A percentile compares a stretch with the other conserved stretches of the same genome.
Conservation (phyloP, 495 filamentous ascomycete genomes). For the Acidomyces sp. region DNA sequence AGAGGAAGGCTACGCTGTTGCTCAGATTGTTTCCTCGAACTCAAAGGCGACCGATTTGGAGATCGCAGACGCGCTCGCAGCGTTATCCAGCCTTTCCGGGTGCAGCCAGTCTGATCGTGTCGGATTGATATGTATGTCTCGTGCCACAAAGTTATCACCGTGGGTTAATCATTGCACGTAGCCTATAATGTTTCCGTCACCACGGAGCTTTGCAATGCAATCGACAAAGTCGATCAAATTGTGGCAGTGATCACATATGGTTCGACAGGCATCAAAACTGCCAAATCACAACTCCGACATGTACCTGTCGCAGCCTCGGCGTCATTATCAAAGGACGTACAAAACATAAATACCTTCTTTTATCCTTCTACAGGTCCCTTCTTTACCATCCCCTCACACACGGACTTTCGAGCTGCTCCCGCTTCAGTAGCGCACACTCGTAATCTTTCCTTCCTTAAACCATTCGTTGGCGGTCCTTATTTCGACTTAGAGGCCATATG, state of each 20-base stretch:
- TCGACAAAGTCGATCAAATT: slow-evolving; percentile 20
- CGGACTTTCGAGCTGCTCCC: slow-evolving; percentile 27
- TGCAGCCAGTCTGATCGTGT: no score
- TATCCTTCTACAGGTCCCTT: slow-evolving; percentile 26
- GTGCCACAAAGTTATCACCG: no score
- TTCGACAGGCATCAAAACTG: neutral
- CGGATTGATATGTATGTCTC: no score
- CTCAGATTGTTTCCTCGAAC: no score
- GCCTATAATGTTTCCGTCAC: slow-evolving; percentile 2
- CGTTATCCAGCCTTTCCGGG: no score
- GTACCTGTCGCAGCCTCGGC: slow-evolving; percentile 14
- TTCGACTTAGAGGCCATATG: slow-evolving; percentile 50
- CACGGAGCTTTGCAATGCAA: slow-evolving; percentile 2
- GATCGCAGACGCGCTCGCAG: no score
- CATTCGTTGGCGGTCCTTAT: slow-evolving; percentile 36
- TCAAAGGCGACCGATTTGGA: no score
- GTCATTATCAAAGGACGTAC: neutral
- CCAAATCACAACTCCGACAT: slow-evolving; percentile 5
- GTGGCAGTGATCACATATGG: slow-evolving; percentile 27
- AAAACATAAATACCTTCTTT: slow-evolving; percentile 4
- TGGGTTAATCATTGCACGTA: no score
- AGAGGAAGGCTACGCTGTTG: slow-evolving; percentile 45
- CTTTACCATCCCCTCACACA: slow-evolving; percentile 34
- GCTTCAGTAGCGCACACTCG: slow-evolving; percentile 40
- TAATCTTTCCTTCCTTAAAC: slow-evolving; percentile 38